Evolutionary conservation across 2,329 filamentous ascomycete species (phyloP), one percentile per base, ranked within the genome.

Genomic region (Aspergillus unguis): DNA sequence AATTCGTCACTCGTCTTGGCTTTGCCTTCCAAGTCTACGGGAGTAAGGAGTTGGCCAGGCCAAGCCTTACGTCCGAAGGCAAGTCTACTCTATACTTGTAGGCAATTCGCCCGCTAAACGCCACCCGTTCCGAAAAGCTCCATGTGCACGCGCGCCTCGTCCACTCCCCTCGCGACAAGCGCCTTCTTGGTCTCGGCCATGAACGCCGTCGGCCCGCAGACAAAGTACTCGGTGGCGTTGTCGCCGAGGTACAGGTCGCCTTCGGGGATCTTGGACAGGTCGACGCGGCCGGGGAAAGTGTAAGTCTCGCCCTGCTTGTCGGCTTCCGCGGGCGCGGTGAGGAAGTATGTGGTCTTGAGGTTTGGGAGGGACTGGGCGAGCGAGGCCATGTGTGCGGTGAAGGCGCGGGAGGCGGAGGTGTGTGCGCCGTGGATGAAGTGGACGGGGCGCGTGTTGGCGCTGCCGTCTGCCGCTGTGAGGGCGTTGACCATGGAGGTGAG

Each of bases 131-230:
- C 80, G 59, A 88, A 90, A 29, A 87, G 68, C 70, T 91, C 87
- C 59, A 88, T 77, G 62, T 84, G 80, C 50, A 88, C 78, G 58
- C 82, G 80, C 29, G 77, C 77, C n/a, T 70, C 68, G 1, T 74
- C 69, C 1, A 90, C 85, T 0, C 85, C 85, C 50, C 75, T 69
- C 2, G 62, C 71, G 59, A 77, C 71, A 52, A 91, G 72, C 59
- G 74, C 77, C 6, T 71, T 68, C 58, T 81, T 74, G 25, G 81
- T 73, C 35, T 82, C 80, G 7, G 77, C 62, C 88, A 92, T 92
- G 75, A 90, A 92, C 6, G 68, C 65, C 54, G 79, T 77, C 0
- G 88, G 87, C 0, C 88, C 88, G 63, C 88, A 92, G 48, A 89
- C 72, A 61, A 82, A 91, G 68, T 90, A 92, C 62, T 84, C 75